Percentiles rank a stretch among this genome's conserved stretches.
These are phyloP conservation scores for Colletotrichum navitas DNA, from an alignment of 2,329 filamentous ascomycete species.

Conservation along the genomic window DNA sequence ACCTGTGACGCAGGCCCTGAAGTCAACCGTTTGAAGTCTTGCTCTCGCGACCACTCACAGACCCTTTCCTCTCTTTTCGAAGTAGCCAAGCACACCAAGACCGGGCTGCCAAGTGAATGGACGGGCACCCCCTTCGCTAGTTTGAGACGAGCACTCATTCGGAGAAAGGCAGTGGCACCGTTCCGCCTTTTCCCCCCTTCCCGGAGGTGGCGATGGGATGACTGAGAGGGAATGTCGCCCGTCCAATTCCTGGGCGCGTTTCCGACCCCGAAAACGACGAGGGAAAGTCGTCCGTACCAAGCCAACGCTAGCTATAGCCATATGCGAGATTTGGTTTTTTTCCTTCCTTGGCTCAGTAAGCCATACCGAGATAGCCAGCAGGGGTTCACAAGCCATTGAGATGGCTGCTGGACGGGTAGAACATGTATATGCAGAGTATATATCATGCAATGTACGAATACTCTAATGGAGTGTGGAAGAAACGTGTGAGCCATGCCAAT, in stretches of 20 bases:
- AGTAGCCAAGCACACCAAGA: conserved; percentile 16
- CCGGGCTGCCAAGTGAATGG: conserved; percentile 27
- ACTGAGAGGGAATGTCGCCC: background rate
- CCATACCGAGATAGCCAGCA: conserved; percentile 3
- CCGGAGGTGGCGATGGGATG: background rate
- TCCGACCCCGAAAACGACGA: conserved; percentile 3
- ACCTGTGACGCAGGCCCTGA: conserved; percentile 31
- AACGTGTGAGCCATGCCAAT: conserved; percentile 35
- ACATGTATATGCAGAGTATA: background rate
- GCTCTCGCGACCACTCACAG: conserved; percentile 23
- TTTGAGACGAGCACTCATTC: background rate
- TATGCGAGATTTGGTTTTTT: conserved; percentile 27
- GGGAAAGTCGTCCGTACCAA: background rate
- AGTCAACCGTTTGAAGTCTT: conserved; percentile 37
- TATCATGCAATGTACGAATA: background rate
- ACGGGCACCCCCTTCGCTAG: conserved; percentile 3
- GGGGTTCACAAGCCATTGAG: conserved; percentile 1
- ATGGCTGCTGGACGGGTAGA: background rate
- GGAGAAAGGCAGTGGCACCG: background rate
- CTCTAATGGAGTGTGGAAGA: background rate
- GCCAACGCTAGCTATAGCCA: background rate
- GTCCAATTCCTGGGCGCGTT: conserved; percentile 13
- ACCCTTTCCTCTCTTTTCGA: conserved; percentile 14
- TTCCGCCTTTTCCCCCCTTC: background rate
- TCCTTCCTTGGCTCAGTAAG: conserved; percentile 15